phyloP scores from a whole-genome alignment of 331 rosid genomes.

The Spiraea crenata region DNA sequence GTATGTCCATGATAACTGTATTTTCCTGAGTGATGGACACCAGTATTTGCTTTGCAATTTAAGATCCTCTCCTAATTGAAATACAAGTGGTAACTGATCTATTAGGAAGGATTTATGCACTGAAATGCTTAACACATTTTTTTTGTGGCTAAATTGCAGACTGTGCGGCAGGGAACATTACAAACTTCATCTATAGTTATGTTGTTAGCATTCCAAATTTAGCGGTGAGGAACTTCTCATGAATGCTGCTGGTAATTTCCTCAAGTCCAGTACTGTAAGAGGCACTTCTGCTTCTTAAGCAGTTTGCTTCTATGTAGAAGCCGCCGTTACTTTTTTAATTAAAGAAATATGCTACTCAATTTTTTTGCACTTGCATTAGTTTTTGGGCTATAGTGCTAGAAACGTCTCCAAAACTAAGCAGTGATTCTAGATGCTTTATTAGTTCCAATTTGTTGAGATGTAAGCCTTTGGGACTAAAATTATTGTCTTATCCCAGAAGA shows the following conservation, averaged over 20 bases:
- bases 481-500: background rate
- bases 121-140: slow-evolving; percentile 21
- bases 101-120: slow-evolving; percentile 11
- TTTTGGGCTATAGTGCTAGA: background rate
- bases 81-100: slow-evolving; percentile 13
- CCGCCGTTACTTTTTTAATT: slow-evolving; percentile 1
- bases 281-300: slow-evolving; percentile 36
- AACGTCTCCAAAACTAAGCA: background rate
- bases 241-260: slow-evolving; percentile 50
- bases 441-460: background rate
- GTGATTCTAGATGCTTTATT: background rate
- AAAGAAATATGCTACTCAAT: background rate
- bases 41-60: slow-evolving; percentile 13
- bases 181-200: slow-evolving; percentile 63
- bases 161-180: slow-evolving; percentile 41
- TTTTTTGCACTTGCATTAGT: background rate
- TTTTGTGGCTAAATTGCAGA: slow-evolving; percentile 58
- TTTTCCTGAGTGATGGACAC: slow-evolving; percentile 10
- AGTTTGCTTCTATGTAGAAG: slow-evolving; percentile 34
- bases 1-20: slow-evolving; percentile 37
- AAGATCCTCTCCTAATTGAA: slow-evolving; percentile 24
- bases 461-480: background rate
- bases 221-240: slow-evolving; percentile 66
- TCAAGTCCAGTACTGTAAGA: slow-evolving; percentile 28
- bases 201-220: slow-evolving; percentile 70